phyloP scores from a whole-genome alignment of 1,284 basidiomycete species.

The Rhodotorula glutinis region DNA sequence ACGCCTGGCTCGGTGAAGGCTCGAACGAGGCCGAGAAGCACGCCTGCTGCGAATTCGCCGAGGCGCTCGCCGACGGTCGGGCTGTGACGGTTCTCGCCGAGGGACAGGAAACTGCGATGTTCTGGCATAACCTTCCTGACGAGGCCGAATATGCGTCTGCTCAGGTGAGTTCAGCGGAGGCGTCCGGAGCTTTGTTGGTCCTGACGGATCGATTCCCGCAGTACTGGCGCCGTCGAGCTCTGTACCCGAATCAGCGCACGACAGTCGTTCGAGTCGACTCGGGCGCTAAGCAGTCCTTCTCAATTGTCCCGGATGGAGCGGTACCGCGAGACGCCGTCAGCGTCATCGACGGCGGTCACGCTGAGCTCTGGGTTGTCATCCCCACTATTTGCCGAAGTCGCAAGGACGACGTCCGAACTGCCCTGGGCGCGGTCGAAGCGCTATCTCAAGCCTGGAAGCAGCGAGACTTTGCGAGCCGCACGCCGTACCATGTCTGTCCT shows the following conservation, averaged over 20 bases:
- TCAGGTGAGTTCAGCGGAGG: conserved; percentile 5
- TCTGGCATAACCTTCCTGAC: conserved; percentile 26
- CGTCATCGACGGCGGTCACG: conserved; percentile 24
- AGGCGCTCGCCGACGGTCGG: conserved; percentile 30
- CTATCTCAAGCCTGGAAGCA: conserved; percentile 19
- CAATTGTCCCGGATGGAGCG: not conserved
- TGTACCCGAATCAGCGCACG: not conserved
- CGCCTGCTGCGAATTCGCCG: conserved; percentile 28
- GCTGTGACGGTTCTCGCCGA: conserved; percentile 11
- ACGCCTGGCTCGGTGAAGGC: conserved; percentile 32
- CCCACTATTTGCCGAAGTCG: not conserved
- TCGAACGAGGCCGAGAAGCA: conserved; percentile 17
- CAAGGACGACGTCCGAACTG: conserved; percentile 5
- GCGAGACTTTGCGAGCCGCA: conserved; percentile 22
- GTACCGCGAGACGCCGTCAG: conserved; percentile 2
- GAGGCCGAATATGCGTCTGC: conserved; percentile 19
- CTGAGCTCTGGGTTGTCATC: conserved; percentile 26
- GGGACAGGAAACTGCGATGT: conserved; percentile 27
- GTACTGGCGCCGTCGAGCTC: conserved; percentile 18
- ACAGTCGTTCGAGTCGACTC: conserved; percentile 6
- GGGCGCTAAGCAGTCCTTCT: not conserved
- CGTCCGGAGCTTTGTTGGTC: not conserved
- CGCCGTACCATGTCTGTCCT: conserved; percentile 21
- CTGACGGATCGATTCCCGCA: not conserved
- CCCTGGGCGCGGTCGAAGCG: conserved; percentile 19